Percentiles rank a stretch among this genome's conserved stretches.
Conservation (phyloP, 306 rosid species). For the Datisca glomerata region DNA sequence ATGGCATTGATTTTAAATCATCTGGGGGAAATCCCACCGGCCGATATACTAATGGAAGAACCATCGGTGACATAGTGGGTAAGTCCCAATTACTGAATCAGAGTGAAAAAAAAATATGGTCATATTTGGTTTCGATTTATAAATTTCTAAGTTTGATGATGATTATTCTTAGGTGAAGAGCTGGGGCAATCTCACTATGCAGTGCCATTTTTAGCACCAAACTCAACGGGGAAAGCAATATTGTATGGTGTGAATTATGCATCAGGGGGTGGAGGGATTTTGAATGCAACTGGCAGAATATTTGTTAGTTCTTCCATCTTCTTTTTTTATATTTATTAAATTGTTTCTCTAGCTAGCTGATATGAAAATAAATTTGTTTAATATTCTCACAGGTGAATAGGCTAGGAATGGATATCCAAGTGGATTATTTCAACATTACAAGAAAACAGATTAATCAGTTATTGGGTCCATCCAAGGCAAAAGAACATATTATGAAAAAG, state of each 20-base stretch:
- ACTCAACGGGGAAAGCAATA: conserved; percentile 51
- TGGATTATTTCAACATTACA: conserved; percentile 72
- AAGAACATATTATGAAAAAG: conserved; percentile 35
- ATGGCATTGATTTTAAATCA: conserved; percentile 75
- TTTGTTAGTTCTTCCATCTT: conserved; percentile 34
- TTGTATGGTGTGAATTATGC: conserved; percentile 86
- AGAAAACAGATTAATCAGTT: conserved; percentile 56
- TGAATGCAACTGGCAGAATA: conserved; percentile 95
- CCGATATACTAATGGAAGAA: conserved; percentile 87
- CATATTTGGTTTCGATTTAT: no score
- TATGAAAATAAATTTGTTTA: neutral
- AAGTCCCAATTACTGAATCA: neutral
- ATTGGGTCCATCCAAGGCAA: conserved; percentile 54
- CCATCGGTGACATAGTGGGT: conserved; percentile 87
- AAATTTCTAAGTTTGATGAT: no score
- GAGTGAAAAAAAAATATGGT: no score
- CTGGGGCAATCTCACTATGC: conserved; percentile 64
- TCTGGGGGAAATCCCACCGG: conserved; percentile 83
- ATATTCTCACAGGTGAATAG: conserved; percentile 50
- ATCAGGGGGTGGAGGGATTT: conserved; percentile 90
- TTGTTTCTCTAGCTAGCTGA: no score
- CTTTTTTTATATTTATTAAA: neutral
- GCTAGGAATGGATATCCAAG: conserved; percentile 79
- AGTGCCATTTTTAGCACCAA: conserved; percentile 66
- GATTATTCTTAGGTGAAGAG: conserved; percentile 48